A percentile compares a stretch with the other conserved stretches of the same genome.
Evolutionary conservation across 2,329 filamentous ascomycete species (phyloP).

Genomic region (Aspergillus sp.): DNA sequence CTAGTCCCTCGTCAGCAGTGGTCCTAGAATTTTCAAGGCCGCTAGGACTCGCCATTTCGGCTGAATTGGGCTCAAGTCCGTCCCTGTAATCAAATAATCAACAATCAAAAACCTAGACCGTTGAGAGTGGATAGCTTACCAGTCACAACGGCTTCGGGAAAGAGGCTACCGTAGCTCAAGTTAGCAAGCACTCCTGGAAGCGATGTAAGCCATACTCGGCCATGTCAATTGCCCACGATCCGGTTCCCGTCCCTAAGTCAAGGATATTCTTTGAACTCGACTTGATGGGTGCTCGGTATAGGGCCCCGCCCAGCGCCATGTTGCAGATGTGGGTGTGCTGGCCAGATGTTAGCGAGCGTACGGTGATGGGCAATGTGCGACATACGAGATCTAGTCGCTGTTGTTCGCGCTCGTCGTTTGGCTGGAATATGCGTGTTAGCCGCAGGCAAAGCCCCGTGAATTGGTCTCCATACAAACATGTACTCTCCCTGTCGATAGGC

Average conservation of each 20-base stretch:
- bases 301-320: slow-evolving; percentile 29
- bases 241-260: slow-evolving; percentile 43
- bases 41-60: slow-evolving; percentile 22
- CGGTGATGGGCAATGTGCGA: background rate
- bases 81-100: slow-evolving; percentile 17
- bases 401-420: slow-evolving; percentile 38
- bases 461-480: slow-evolving; percentile 16
- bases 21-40: too few relatives aligned
- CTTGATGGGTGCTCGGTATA: slow-evolving; percentile 31
- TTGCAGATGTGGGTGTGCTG: slow-evolving; percentile 32
- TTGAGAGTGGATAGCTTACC: slow-evolving; percentile 7
- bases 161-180: slow-evolving; percentile 12
- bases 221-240: slow-evolving; percentile 43
- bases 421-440: slow-evolving; percentile 16
- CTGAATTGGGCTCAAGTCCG: slow-evolving; percentile 29
- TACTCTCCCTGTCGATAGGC: slow-evolving; percentile 25
- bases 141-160: slow-evolving; percentile 25
- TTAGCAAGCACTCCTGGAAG: background rate
- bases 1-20: slow-evolving; percentile 7
- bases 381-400: slow-evolving; percentile 33
- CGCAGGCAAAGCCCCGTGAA: background rate
- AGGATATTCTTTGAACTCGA: slow-evolving; percentile 26
- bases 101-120: background rate
- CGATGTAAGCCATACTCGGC: slow-evolving; percentile 21
- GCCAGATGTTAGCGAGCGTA: background rate